phyloP scores from a whole-genome alignment of 805 yeast species.

The Saccharomycopsis guyanensis region DNA sequence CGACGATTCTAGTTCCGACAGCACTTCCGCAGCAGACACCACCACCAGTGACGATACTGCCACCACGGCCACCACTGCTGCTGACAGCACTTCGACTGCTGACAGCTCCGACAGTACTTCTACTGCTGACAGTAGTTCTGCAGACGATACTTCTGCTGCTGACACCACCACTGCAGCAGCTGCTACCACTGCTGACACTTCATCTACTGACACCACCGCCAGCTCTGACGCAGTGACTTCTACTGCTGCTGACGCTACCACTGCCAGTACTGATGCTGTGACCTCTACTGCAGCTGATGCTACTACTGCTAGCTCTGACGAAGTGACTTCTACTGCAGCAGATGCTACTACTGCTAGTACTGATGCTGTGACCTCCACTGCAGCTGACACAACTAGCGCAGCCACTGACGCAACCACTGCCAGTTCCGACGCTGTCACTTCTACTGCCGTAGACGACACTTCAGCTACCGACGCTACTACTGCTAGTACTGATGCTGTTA shows the following conservation, averaged over 20 bases:
- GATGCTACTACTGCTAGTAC: neutral
- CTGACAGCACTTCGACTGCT: neutral
- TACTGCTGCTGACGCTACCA: neutral
- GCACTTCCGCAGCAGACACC: neutral
- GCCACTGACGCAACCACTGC: neutral
- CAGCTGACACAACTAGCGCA: neutral
- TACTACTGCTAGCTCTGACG: constrained; percentile 1
- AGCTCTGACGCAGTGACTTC: neutral
- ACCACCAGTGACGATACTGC: neutral
- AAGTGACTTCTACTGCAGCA: neutral
- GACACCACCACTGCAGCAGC: neutral
- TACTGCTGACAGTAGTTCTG: too few species aligned
- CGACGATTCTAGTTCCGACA: too few species aligned
- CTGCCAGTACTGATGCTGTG: neutral
- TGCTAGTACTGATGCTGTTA: constrained; percentile 3
- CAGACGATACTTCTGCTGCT: neutral
- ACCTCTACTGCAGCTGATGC: neutral
- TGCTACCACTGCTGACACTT: neutral
- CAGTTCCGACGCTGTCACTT: neutral
- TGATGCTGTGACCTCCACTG: neutral
- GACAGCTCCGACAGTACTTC: neutral
- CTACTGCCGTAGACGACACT: neutral
- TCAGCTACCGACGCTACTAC: neutral
- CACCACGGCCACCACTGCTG: neutral
- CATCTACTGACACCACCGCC: constrained; percentile 1